phyloP scores from a whole-genome alignment of 352 stramenopile genomes.

The Peronospora destructor region DNA sequence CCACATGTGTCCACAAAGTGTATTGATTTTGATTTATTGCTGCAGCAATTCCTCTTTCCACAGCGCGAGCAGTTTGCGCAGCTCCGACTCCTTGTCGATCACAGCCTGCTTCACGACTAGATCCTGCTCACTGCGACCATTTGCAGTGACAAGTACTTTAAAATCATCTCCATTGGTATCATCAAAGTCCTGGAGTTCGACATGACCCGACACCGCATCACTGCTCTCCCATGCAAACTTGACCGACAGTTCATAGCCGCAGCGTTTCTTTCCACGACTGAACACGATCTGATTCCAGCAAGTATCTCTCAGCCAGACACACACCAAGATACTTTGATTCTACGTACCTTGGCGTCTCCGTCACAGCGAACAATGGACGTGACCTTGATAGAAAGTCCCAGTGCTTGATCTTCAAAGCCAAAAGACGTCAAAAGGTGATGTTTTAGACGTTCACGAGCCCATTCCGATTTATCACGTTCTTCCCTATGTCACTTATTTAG shows the following conservation, averaged over 20 bases:
- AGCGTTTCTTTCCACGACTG: conserved; percentile 80
- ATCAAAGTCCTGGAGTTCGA: conserved; percentile 82
- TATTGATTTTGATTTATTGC: conserved; percentile 43
- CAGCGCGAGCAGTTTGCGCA: conserved; percentile 57
- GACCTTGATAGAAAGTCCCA: conserved; percentile 48
- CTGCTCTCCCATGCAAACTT: conserved; percentile 67
- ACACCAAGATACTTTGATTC: neutral
- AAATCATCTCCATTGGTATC: conserved; percentile 79
- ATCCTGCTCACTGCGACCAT: conserved; percentile 41
- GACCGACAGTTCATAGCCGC: conserved; percentile 74
- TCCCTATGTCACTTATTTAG: conserved; percentile 35
- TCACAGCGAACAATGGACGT: conserved; percentile 63
- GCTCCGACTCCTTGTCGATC: conserved; percentile 43
- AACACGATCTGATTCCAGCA: conserved; percentile 47
- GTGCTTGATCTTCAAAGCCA: conserved; percentile 39
- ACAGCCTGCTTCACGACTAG: conserved; percentile 54
- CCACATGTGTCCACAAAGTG: conserved; percentile 1
- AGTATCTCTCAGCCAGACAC: conserved; percentile 1
- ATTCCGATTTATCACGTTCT: conserved; percentile 76
- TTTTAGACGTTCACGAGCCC: conserved; percentile 67
- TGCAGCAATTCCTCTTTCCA: conserved; percentile 78
- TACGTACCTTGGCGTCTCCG: conserved; percentile 68
- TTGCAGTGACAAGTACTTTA: conserved; percentile 52
- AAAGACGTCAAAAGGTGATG: conserved; percentile 60
- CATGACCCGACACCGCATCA: conserved; percentile 47